phyloP scores from a whole-genome alignment of 1,139 yeast genomes.

The Lodderomyces elongisporus region DNA sequence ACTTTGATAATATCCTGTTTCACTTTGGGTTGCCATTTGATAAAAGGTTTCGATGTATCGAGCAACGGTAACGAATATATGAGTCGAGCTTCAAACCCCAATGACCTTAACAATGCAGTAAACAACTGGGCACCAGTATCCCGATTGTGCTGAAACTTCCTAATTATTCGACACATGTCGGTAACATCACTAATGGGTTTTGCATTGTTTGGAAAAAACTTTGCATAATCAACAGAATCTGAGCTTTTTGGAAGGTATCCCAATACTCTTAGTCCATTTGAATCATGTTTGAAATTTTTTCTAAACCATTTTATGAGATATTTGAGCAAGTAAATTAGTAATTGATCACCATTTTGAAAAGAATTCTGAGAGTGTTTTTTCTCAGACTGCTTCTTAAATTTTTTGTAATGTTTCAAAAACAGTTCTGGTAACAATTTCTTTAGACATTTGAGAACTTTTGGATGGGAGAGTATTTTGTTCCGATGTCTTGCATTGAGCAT shows the following conservation, averaged over 20 bases:
- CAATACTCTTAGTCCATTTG: slow-evolving; percentile 32
- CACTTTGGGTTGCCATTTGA: slow-evolving; percentile 22
- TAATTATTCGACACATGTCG: slow-evolving; percentile 18
- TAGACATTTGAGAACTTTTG: slow-evolving; percentile 19
- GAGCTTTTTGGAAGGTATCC: slow-evolving; percentile 22
- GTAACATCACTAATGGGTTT: slow-evolving; percentile 12
- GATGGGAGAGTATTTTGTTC: slow-evolving; percentile 20
- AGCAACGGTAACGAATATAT: slow-evolving; percentile 33
- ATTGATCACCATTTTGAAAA: slow-evolving; percentile 14
- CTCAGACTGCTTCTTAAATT: slow-evolving; percentile 14
- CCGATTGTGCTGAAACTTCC: slow-evolving; percentile 29
- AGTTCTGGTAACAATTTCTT: slow-evolving; percentile 26
- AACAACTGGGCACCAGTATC: slow-evolving; percentile 37
- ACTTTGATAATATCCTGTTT: slow-evolving; percentile 18
- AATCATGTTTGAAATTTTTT: slow-evolving; percentile 28
- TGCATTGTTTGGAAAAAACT: slow-evolving; percentile 18
- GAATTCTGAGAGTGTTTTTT: no score
- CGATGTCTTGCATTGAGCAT: slow-evolving; percentile 22
- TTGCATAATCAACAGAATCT: background rate
- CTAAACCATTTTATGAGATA: slow-evolving; percentile 37
- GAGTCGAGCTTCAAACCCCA: slow-evolving; percentile 31
- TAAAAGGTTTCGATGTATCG: slow-evolving; percentile 12
- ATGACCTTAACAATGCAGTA: slow-evolving; percentile 25
- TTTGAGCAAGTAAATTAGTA: slow-evolving; percentile 28
- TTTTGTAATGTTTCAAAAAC: slow-evolving; percentile 17